A percentile compares a stretch with the other conserved stretches of the same genome.
Evolutionary conservation across 202 grass and related monocot species (phyloP).

Genomic region (Schoenoplectus triqueter): DNA sequence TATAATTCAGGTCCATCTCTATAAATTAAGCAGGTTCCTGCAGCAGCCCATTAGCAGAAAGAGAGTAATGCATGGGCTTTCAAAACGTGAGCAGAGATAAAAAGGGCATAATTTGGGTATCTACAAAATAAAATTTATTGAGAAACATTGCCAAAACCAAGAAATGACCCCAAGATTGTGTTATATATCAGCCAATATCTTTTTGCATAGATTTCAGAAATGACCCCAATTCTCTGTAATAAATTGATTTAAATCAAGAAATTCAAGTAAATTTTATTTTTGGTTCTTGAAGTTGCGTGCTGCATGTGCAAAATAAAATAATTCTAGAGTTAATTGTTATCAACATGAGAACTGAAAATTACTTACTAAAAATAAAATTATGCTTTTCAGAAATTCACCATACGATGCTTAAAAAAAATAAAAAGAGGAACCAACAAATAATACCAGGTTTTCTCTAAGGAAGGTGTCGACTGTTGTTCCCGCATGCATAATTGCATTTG

Average conservation of each 20-base stretch:
- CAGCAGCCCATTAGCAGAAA: background rate
- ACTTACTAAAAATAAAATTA: background rate
- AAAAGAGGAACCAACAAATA: background rate
- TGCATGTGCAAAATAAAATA: conserved; percentile 11
- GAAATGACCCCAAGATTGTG: no score
- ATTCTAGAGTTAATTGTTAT: background rate
- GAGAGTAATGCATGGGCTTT: background rate
- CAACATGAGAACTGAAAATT: background rate
- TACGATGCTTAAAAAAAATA: background rate
- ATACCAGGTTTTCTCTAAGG: conserved; percentile 97
- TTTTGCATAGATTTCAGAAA: background rate
- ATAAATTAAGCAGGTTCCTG: conserved; percentile 8
- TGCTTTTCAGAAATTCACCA: background rate
- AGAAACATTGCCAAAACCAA: conserved; percentile 2
- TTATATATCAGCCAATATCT: background rate
- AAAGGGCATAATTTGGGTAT: background rate
- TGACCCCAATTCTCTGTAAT: background rate
- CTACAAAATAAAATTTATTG: background rate
- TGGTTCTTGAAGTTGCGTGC: background rate
- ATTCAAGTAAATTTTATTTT: background rate
- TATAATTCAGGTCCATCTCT: background rate
- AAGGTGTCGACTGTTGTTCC: conserved; percentile 99
- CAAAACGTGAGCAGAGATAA: background rate
- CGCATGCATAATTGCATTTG: conserved; percentile 99
- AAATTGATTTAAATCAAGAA: conserved; percentile 20